Evolutionary conservation across 305 asterid genomes (phyloP), one percentile per base, ranked within the genome.

Genomic region (Euphrasia arctica): DNA sequence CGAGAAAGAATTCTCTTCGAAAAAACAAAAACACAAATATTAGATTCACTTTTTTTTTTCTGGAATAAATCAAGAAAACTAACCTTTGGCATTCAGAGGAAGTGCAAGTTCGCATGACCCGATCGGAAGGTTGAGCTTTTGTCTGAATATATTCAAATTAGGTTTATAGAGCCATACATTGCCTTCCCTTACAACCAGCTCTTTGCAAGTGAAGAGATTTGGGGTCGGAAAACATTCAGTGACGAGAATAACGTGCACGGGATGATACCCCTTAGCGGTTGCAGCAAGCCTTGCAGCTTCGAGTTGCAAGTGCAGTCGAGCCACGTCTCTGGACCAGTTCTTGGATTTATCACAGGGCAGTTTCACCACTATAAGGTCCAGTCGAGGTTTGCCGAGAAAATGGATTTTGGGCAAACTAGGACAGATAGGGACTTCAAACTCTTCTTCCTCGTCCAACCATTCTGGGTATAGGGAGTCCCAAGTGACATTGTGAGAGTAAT

Each of bases 401-500:
- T 59, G 73, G 66, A 80, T 72, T 64, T 77, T 79, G 8, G 98
- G 96, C 60, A 92, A 67, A 61, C 67, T 63, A 15, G 89, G 96
- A 70, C 96, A 92, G 55, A 77, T 79, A 65, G 97, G 96, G 74
- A 85, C 71, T 75, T 87, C 97, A 9, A 84, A 82, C 36, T 89
- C 97, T 74, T 87, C 94, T 74, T 92, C 98, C 76, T 92, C 97
- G 43, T 92, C 98, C 41, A 92, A 74, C 97, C 97, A 89, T 79
- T 92, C 97, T 0, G 98, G 98, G 61, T 84, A 92, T 15, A 92
- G 54, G 56, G 97, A 72, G 63, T 92, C 96, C 98, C 98, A 92
- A 25, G 95, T 85, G 31, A 84, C 66, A 60, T 85, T 79, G 8
- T 59, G 62, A 1, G 87, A 82, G 12, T 71, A 62, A 67, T 89